Base-by-base conservation (phyloP, 352 stramenopile species). In the Phytophthora meadii region DNA sequence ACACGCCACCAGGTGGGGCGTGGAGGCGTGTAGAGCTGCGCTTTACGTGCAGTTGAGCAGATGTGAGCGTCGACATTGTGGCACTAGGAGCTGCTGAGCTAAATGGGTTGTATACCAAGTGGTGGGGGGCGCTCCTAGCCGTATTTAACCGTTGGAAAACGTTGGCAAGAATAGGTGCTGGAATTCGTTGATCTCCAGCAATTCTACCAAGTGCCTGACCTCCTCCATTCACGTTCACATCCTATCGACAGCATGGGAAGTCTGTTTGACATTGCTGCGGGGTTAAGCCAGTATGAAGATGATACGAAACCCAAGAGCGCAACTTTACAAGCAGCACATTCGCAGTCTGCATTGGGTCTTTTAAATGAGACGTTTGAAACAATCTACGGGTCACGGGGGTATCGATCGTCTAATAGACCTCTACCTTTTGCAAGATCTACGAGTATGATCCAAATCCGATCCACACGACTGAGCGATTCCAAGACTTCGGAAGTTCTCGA, bases 21-120 rank as follows among this genome's bases (percentile, higher is more conserved):
- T 92, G 85, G 5, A 90, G 80, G 10, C 85, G 69, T 24, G 85
- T 93, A 30, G 85, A 92, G 77, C 85, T 93, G 50, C 82, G 83
- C 63, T 91, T 90, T 24, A 93, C 73, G 60, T 88, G 70, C 40
- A 93, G 65, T 61, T 93, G 74, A 39, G 85, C 77, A 17, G 85
- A 93, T 54, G 81, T 93, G 46, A 93, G 76, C 62, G 85, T 92
- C 53, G 85, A 92, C 85, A 93, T 93, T 36, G 6, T 27, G 15
- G 27, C 17, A n/a, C 68, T 12, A 19, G 25, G 48, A 32, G 3
- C 17, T 60, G n/a, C 5, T 53, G 25, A 15, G 39, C 48, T 58
- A 39, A 37, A 40, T 61, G 12, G 17, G 15, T 32, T 30, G 30
- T 50, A 51, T 42, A n/a, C 7, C 11, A 19, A n/a, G 27, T 45